A percentile compares a stretch with the other conserved stretches of the same genome.
phyloP scores from a whole-genome alignment of 2,329 filamentous ascomycete genomes.

The Fusarium veterinarium region DNA sequence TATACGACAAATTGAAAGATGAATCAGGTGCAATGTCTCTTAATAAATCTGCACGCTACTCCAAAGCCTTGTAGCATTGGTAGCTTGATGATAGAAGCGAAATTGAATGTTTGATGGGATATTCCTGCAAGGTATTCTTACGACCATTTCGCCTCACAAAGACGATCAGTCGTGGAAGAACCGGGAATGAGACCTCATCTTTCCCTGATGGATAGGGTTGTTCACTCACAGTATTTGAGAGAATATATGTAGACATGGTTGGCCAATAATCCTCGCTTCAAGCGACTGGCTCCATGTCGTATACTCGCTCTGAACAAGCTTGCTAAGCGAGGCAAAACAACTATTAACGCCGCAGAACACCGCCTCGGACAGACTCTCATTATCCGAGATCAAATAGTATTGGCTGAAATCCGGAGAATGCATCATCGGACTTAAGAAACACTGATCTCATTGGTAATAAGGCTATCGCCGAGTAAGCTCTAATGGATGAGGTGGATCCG shows the following conservation, averaged over 20 bases:
- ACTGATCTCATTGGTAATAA: neutral
- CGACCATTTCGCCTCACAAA: fast-evolving
- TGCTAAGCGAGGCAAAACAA: neutral
- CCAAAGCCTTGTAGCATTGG: no score
- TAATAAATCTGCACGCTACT: fast-evolving
- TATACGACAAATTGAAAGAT: fast-evolving
- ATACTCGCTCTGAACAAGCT: neutral
- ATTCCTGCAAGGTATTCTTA: neutral
- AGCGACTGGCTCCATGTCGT: no score
- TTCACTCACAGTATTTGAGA: fast-evolving
- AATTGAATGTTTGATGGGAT: no score
- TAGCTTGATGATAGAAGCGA: neutral
- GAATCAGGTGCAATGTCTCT: fast-evolving
- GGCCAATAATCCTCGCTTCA: no score
- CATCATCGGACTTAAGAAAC: neutral
- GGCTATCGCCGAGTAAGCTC: neutral
- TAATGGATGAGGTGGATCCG: neutral
- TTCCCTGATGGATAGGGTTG: fast-evolving
- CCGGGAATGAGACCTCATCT: fast-evolving
- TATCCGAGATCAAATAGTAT: neutral
- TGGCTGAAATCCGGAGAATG: fast-evolving
- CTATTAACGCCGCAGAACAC: neutral
- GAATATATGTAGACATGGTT: neutral
- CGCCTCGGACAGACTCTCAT: neutral
- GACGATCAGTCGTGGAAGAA: no score